Evolutionary conservation across 805 yeast species (phyloP).

Genomic region (Suhomyces sp.): DNA sequence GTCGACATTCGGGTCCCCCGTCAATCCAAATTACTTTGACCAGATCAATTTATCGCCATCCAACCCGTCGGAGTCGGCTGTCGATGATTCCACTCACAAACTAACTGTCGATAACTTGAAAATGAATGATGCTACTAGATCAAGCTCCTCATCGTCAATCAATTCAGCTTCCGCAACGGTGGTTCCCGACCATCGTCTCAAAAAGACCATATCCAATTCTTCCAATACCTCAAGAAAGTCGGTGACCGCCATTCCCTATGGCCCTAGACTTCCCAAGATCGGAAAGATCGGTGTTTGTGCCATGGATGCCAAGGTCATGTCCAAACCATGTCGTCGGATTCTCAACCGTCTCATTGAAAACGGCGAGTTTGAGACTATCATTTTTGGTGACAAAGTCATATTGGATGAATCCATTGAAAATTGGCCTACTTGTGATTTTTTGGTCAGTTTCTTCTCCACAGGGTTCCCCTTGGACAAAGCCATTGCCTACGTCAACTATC

Average conservation of each 20-base stretch:
- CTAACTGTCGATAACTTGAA: conserved; percentile 18
- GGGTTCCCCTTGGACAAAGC: conserved; percentile 98
- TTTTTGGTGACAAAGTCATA: conserved; percentile 96
- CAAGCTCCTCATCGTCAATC: conserved; percentile 17
- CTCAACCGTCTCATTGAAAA: conserved; percentile 82
- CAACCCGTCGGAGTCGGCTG: neutral
- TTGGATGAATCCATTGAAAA: conserved; percentile 91
- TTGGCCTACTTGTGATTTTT: conserved; percentile 98
- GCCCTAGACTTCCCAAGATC: conserved; percentile 61
- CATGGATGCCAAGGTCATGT: conserved; percentile 94
- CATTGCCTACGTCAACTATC: conserved; percentile 78
- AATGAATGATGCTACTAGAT: conserved; percentile 17
- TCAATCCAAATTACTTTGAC: neutral
- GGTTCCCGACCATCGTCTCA: conserved; percentile 24
- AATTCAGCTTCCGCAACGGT: conserved; percentile 13
- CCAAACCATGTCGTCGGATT: conserved; percentile 93
- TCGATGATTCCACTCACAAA: conserved; percentile 3
- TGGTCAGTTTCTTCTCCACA: conserved; percentile 88
- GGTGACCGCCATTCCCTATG: conserved; percentile 38
- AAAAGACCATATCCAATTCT: conserved; percentile 38
- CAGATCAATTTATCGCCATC: neutral
- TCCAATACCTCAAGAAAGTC: conserved; percentile 32
- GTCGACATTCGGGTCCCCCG: neutral
- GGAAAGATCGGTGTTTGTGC: conserved; percentile 99
- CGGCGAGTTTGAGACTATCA: conserved; percentile 95